Percentiles rank a stretch among this genome's conserved stretches.
Conservation (phyloP, 2,329 filamentous ascomycete species). For the Microdochium bolleyi region DNA sequence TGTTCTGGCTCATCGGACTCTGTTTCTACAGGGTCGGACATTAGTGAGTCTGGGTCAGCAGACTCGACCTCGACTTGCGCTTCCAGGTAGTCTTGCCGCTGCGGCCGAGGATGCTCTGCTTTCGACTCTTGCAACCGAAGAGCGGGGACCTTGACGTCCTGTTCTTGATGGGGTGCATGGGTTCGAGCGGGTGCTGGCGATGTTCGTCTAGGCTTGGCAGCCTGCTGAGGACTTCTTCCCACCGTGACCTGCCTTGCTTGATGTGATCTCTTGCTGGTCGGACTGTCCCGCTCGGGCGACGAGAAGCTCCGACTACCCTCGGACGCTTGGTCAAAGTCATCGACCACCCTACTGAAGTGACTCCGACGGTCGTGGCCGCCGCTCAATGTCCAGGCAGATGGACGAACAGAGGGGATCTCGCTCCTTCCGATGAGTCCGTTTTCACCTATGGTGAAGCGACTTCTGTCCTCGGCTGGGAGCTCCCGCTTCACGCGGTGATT, state of each 20-base stretch:
- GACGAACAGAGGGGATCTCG: background rate
- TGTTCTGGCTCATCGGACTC: slow-evolving; percentile 15
- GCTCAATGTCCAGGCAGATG: background rate
- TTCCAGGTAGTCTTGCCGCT: background rate
- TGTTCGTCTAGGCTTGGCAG: slow-evolving; percentile 1
- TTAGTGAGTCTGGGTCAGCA: background rate
- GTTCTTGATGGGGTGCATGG: background rate
- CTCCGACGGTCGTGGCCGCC: background rate
- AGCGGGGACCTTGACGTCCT: background rate
- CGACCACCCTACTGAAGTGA: background rate
- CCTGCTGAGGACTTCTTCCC: background rate
- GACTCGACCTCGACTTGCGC: background rate
- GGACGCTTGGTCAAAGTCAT: background rate
- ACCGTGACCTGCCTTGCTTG: background rate
- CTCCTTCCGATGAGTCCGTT: background rate
- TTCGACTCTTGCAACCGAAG: background rate
- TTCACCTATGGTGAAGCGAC: background rate
- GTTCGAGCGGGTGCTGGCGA: slow-evolving; percentile 9
- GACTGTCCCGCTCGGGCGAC: background rate
- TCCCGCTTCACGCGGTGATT: slow-evolving; percentile 13
- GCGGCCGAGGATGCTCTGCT: background rate
- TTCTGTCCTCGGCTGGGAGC: background rate
- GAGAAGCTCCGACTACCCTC: background rate
- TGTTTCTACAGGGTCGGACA: slow-evolving; percentile 11
- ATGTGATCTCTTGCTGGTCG: background rate